Base-by-base conservation (phyloP, 805 yeast genomes). In the Pachysolen tannophilus region DNA sequence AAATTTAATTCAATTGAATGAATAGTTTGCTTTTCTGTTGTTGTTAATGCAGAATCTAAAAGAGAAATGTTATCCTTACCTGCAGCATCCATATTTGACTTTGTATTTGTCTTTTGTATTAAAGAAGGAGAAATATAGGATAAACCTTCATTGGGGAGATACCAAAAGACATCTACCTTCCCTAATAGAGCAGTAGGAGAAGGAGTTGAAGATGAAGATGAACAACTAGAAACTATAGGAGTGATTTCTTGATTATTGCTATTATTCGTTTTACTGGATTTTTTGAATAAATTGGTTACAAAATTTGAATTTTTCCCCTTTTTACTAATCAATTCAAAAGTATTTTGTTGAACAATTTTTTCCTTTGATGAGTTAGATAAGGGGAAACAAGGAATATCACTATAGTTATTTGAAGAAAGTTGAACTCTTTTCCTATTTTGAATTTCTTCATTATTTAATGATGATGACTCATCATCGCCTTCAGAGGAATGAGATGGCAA, bases 81-180 rank as follows among this genome's bases (percentile, higher is more conserved):
- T 2, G 32, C 20, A 6, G 15, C n/a, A 14, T 37, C 29, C 39
- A 34, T 28, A 10, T 21, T 28, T 3, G 28, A 16, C 32, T 32
- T 29, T 14, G 21, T 23, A 18, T 35, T 34, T 5, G 30, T n/a
- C n/a, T 37, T 17, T 11, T 25, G 34, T 25, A 40, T 15, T 10
- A 38, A 26, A 10, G 16, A 20, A n/a, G 41, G 41, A 10, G 25
- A 31, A 8, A 40, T 18, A 32, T 40, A 40, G 6, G 40, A 41
- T 6, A 40, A 23, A 38, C 43, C 43, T 13, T 37, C 38, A 7
- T 27, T 20, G n/a, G 43, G 43, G 8, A 32, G 32, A 13, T 33
- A 21, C 2, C 36, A 28, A 16, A 28, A 32, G 9, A 40, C 19
- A 11, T 29, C 25, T 11, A 40, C 18, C 18, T 16, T 23, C 13